Base-by-base conservation (phyloP, 805 yeast species). In the Suhomyces sp. region DNA sequence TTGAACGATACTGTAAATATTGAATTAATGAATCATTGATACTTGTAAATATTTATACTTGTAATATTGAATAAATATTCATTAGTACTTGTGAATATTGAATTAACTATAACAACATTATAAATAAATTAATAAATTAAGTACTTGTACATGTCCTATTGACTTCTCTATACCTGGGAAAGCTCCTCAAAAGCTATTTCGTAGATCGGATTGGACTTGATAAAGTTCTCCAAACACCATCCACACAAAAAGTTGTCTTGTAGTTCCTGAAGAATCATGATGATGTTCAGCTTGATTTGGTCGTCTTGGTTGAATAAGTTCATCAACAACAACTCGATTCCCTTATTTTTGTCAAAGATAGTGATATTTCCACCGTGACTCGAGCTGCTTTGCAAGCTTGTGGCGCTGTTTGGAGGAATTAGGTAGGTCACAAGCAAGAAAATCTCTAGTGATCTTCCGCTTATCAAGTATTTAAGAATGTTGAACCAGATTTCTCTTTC, bases 231-330 rank as follows among this genome's bases (percentile, higher is more conserved):
- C 40, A 75, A 60, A 58, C 79, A 75, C 80, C 80, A 76, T 6
- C 77, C 78, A 56, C 79, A 74, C 24, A 76, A 59, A 48, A 70
- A 70, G 61, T 74, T 74, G 44, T 75, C 78, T 53, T 68, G 74
- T 23, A 76, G 62, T 60, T 76, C 79, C 53, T 74, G 77, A 45
- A 76, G 52, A 19, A 76, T 76, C 76, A 72, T 71, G 23, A 73
- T 65, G 8, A 76, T 62, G 51, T 71, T 74, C 10, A 71, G 61
- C 58, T 75, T 76, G 35, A 76, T 62, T 51, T 69, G 73, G 52
- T 72, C 65, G 50, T 76, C 78, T 41, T 60, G 65, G 56, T 77
- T 74, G 58, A 76, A 77, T 47, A 77, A 60, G 50, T 76, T 76
- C 17, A 76, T 57, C 38, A 75, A 59, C 22, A 77, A 54, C 22